phyloP scores from a whole-genome alignment of 1,139 yeast genomes.

The Hyphopichia khmerensis region DNA sequence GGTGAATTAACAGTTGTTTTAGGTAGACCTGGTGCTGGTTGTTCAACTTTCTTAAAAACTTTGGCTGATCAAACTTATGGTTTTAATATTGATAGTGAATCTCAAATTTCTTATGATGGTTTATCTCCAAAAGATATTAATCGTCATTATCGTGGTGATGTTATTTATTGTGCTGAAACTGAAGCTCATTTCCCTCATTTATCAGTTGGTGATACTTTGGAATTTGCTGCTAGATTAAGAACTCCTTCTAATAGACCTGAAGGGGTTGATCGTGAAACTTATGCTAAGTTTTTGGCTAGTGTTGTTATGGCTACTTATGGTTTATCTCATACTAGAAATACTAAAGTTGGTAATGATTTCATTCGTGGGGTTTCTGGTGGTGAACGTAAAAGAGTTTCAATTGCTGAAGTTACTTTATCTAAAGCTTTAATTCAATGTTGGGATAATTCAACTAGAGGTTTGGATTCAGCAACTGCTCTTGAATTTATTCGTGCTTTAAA shows the following conservation, averaged over 20 bases:
- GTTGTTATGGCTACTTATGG: conserved; percentile 77
- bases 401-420: conserved; percentile 31
- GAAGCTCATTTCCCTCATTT: conserved; percentile 74
- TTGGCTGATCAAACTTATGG: conserved; percentile 73
- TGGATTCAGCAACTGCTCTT: conserved; percentile 50
- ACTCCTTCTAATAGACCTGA: conserved; percentile 66
- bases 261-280: conserved; percentile 55
- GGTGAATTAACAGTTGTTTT: conserved; percentile 76
- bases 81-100: conserved; percentile 54
- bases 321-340: conserved; percentile 62
- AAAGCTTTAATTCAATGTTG: conserved; percentile 36
- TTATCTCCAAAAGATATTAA: conserved; percentile 26
- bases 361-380: conserved; percentile 85
- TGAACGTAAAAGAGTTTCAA: conserved; percentile 79
- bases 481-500: conserved; percentile 45
- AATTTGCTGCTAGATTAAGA: conserved; percentile 61
- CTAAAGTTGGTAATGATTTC: conserved; percentile 69
- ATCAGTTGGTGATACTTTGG: conserved; percentile 69
- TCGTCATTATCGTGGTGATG: conserved; percentile 52
- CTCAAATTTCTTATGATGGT: conserved; percentile 39
- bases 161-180: conserved; percentile 68
- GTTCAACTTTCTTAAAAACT: conserved; percentile 74
- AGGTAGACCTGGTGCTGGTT: conserved; percentile 86
- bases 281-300: conserved; percentile 61
- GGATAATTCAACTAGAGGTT: conserved; percentile 53